Percentiles rank a stretch among this genome's conserved stretches.
phyloP scores from a whole-genome alignment of 805 yeast genomes.

The Candida sonorensis region DNA sequence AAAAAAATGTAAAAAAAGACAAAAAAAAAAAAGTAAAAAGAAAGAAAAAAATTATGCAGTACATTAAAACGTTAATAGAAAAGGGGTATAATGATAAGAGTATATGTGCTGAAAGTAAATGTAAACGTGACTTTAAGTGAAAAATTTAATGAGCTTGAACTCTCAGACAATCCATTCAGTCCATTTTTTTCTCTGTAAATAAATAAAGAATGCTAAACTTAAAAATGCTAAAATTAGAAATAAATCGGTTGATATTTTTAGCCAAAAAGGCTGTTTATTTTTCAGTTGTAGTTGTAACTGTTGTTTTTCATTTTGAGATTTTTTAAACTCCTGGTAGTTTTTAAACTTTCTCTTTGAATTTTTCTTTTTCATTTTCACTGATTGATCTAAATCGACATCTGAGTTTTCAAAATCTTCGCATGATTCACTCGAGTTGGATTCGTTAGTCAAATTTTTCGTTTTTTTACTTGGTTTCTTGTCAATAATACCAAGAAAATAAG shows the following conservation, averaged over 20 bases:
- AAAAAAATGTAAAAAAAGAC: too few species aligned
- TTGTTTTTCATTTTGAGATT: slow-evolving; percentile 3
- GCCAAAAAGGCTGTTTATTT: slow-evolving; percentile 4
- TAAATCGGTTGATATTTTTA: slow-evolving; percentile 8
- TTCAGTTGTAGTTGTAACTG: not conserved
- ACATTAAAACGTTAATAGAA: too few species aligned
- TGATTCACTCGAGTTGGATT: too few species aligned
- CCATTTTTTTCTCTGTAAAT: slow-evolving; percentile 26
- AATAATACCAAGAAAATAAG: slow-evolving; percentile 74
- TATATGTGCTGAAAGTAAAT: too few species aligned
- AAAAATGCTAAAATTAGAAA: slow-evolving; percentile 17
- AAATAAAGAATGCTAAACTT: slow-evolving; percentile 22
- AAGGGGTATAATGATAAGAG: too few species aligned
- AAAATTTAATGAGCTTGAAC: too few species aligned
- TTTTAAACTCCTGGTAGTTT: slow-evolving; percentile 9
- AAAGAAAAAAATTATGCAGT: too few species aligned
- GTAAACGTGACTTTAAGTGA: too few species aligned
- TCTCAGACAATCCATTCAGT: slow-evolving; percentile 4
- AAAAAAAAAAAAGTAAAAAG: too few species aligned
- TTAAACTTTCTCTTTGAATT: slow-evolving; percentile 5
- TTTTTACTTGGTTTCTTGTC: slow-evolving; percentile 26
- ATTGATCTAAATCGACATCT: not conserved
- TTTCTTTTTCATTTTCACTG: slow-evolving; percentile 2
- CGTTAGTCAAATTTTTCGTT: too few species aligned
- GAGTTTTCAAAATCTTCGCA: too few species aligned